Evolutionary conservation across 108 stramenopile genomes (phyloP).

Genomic region (Pseudonitzschia multiseries): DNA sequence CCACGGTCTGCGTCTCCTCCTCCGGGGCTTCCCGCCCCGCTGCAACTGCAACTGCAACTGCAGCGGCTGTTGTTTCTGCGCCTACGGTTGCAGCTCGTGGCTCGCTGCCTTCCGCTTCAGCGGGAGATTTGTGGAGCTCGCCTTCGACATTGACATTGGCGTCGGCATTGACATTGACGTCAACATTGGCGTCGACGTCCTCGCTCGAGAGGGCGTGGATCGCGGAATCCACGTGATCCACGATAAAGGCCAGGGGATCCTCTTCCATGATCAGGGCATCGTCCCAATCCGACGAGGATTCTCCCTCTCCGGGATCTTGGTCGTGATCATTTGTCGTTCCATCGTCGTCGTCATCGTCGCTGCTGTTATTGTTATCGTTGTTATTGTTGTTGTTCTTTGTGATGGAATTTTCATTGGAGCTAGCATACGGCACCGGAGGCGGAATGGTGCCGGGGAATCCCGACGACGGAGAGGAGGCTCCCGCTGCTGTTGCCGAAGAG

Average conservation of each 20-base stretch:
- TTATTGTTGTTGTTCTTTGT: neutral
- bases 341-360: neutral
- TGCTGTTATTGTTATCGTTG: neutral
- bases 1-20: no score
- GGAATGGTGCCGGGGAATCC: neutral
- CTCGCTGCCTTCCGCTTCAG: no score
- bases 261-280: constrained; percentile 15
- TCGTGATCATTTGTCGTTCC: neutral
- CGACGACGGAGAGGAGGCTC: neutral
- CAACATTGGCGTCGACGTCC: no score
- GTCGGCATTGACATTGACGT: no score
- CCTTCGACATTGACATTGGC: no score
- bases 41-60: no score
- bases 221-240: neutral
- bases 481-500: neutral
- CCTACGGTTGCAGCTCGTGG: neutral
- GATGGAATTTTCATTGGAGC: neutral
- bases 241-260: constrained; percentile 10
- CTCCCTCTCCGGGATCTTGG: constrained; percentile 6
- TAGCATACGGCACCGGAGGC: neutral
- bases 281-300: constrained; percentile 22
- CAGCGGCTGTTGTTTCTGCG: neutral
- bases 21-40: no score
- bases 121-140: no score
- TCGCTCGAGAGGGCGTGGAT: constrained; percentile 2